These are phyloP conservation scores for Leishmania gerbilli DNA, from an alignment of 208 protist genomes.

Conservation along the genomic window DNA sequence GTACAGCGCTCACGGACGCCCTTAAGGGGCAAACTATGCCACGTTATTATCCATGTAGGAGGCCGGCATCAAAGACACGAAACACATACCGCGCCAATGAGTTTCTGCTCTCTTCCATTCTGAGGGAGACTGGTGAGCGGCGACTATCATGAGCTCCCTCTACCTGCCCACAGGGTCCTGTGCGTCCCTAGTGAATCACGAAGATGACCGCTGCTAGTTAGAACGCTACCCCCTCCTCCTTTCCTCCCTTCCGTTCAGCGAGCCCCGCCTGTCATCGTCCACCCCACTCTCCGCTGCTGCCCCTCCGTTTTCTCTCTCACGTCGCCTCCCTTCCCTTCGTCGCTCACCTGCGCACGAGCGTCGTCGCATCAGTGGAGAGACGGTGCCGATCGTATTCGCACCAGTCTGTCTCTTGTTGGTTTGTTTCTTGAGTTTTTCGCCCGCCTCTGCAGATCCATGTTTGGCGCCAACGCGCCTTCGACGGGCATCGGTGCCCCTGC, in stretches of 20 bases:
- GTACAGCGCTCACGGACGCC: background rate
- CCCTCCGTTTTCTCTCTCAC: background rate
- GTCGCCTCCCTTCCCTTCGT: background rate
- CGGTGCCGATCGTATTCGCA: background rate
- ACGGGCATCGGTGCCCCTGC: slow-evolving; percentile 1
- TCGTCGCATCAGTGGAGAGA: background rate
- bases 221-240: background rate
- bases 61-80: background rate
- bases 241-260: background rate
- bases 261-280: background rate
- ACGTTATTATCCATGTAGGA: background rate
- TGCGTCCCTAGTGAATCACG: background rate
- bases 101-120: background rate
- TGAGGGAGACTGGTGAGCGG: background rate
- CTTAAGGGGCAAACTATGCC: background rate
- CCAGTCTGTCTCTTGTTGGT: background rate
- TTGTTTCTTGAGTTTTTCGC: background rate
- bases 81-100: background rate
- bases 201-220: background rate
- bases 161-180: background rate
- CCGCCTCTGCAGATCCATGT: slow-evolving; percentile 1
- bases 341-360: background rate
- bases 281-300: background rate
- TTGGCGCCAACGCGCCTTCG: slow-evolving; percentile 9
- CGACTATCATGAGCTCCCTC: background rate